Evolutionary conservation across 176 grass and related monocot genomes (phyloP).

Genomic region (Chrysopogon serrulatus): DNA sequence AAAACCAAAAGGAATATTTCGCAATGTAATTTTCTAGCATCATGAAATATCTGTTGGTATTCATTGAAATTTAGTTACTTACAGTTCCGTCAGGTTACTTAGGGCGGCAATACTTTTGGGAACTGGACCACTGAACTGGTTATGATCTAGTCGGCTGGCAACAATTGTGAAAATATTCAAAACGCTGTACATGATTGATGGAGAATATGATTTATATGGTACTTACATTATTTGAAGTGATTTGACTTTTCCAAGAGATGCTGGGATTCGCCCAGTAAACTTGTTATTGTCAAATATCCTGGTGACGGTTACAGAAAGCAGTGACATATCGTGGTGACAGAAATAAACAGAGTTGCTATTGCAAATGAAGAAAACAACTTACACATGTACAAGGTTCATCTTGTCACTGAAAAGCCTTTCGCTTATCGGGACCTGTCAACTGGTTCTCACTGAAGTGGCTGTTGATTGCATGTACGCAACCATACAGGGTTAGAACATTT

Average conservation of each 20-base stretch:
- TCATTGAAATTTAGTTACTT: slow-evolving; percentile 37
- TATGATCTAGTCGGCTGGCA: slow-evolving; percentile 68
- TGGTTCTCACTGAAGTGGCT: slow-evolving; percentile 93
- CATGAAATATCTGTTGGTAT: slow-evolving; percentile 16
- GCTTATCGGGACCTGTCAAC: slow-evolving; percentile 56
- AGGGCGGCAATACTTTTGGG: slow-evolving; percentile 52
- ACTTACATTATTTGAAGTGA: slow-evolving; percentile 69
- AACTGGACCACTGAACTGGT: slow-evolving; percentile 49
- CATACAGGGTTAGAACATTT: slow-evolving; percentile 6
- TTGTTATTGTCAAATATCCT: slow-evolving; percentile 80
- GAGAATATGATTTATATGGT: not conserved
- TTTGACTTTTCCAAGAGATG: slow-evolving; percentile 40
- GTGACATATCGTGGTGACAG: slow-evolving; percentile 10
- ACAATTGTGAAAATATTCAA: slow-evolving; percentile 9
- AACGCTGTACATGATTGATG: not conserved
- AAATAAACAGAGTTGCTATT: slow-evolving; percentile 10
- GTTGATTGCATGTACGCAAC: slow-evolving; percentile 24
- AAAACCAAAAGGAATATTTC: slow-evolving; percentile 1
- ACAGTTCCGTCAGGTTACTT: slow-evolving; percentile 55
- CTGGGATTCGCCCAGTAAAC: slow-evolving; percentile 65
- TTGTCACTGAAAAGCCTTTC: slow-evolving; percentile 50
- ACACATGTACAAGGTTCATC: slow-evolving; percentile 72
- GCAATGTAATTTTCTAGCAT: not conserved
- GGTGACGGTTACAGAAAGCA: slow-evolving; percentile 13
- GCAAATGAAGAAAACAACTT: slow-evolving; percentile 28